Conservation (phyloP, 2,329 filamentous ascomycete genomes). For the Fusarium devonianum region DNA sequence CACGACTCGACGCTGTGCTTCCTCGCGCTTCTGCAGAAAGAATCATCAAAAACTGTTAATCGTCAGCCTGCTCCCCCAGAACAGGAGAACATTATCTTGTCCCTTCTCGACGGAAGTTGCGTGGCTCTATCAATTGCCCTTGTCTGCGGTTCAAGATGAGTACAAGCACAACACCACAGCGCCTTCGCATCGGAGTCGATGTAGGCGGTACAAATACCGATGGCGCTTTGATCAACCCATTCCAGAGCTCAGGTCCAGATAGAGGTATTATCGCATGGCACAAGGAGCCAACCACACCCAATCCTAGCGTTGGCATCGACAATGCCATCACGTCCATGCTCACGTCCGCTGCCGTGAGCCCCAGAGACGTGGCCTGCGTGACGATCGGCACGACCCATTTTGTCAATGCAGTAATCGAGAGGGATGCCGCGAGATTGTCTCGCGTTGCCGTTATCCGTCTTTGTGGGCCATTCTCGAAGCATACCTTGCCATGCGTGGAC, state of each 20-base stretch:
- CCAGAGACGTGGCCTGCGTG: constrained; percentile 54
- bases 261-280: constrained; percentile 58
- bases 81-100: neutral
- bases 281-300: constrained; percentile 57
- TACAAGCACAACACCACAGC: constrained; percentile 10
- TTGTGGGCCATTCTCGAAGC: constrained; percentile 60
- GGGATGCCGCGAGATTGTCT: constrained; percentile 56
- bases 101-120: too few species aligned
- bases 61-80: too few species aligned
- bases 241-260: constrained; percentile 43
- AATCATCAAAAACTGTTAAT: too few species aligned
- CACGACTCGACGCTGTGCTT: too few species aligned
- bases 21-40: too few species aligned
- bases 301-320: constrained; percentile 57
- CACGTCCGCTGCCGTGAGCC: constrained; percentile 42
- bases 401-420: constrained; percentile 64
- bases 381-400: constrained; percentile 66
- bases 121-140: too few species aligned
- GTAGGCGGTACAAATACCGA: constrained; percentile 63
- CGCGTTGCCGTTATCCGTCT: constrained; percentile 62
- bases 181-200: constrained; percentile 54
- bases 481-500: constrained; percentile 59
- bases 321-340: constrained; percentile 55
- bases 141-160: constrained; percentile 11
- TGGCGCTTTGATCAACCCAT: constrained; percentile 57